Percentiles rank a stretch among this genome's conserved stretches.
Evolutionary conservation across 257 asterid genomes (phyloP).

Genomic region (Capsicum chinense): DNA sequence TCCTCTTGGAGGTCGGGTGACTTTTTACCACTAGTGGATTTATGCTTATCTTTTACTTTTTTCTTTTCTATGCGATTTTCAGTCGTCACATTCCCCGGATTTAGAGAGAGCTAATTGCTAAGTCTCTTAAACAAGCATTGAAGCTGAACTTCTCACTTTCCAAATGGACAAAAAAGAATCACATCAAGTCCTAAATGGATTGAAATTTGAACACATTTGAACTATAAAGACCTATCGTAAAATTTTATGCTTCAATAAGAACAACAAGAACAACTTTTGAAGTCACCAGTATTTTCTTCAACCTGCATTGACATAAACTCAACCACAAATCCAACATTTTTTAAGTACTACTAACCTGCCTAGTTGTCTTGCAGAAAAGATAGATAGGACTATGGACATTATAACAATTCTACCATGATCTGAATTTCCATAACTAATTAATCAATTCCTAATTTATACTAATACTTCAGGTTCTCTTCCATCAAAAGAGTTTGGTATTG

Average conservation of each 20-base stretch:
- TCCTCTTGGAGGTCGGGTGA: slow-evolving; percentile 49
- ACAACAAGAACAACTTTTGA: background rate
- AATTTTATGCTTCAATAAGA: background rate
- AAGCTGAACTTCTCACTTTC: background rate
- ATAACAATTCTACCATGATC: slow-evolving; percentile 6
- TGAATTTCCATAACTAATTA: background rate
- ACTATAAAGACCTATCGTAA: background rate
- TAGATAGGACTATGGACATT: background rate
- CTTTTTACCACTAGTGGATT: slow-evolving; percentile 63
- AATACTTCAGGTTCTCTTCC: slow-evolving; percentile 74
- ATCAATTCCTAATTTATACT: slow-evolving; percentile 36
- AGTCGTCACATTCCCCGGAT: slow-evolving; percentile 30
- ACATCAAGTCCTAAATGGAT: background rate
- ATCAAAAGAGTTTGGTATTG: slow-evolving; percentile 57
- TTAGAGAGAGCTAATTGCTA: slow-evolving; percentile 29
- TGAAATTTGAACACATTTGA: background rate
- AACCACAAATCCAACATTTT: background rate
- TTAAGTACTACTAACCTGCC: background rate
- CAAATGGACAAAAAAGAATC: background rate
- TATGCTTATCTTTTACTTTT: slow-evolving; percentile 54
- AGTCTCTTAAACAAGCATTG: slow-evolving; percentile 1
- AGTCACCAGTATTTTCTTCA: background rate
- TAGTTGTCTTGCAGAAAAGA: slow-evolving; percentile 7
- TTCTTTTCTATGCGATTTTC: slow-evolving; percentile 39
- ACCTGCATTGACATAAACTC: background rate